Base-by-base conservation (phyloP, 1,139 yeast species). In the Yamadazyma taylorii region DNA sequence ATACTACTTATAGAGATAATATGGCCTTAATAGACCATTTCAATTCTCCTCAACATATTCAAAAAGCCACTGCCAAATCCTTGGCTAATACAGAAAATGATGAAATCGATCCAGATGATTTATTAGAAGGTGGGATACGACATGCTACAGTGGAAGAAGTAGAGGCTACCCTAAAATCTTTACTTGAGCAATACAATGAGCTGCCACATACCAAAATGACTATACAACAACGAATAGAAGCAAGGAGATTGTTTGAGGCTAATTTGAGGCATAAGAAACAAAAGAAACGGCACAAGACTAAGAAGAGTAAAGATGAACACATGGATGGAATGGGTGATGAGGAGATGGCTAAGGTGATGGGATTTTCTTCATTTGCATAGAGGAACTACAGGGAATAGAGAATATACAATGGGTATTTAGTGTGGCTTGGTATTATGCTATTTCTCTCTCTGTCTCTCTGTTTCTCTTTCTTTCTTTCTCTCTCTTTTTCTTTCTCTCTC, bases 21-120 rank as follows among this genome's bases (percentile, higher is more conserved):
- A 64, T 88, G 50, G 84, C 88, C 41, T 81, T 81, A 55, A 72
- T 88, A 5, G 95, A 89, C 53, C 97, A 90, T 61, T 66, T 88
- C 52, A 88, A 87, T 52, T 80, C 89, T 24, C 81, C 80, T 5
- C 78, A 71, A 35, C 92, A 83, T 59, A 56, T 63, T 2, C 43
- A 50, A 10, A 66, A 56, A 35, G 63, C 61, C 22, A 38, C 42
- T 6, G 24, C 30, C 24, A 29, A 41, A 11, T 34, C 24, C 7
- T 19, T 17, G 17, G 29, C 17, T 2, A 56, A 51, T 2, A 57
- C 49, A 14, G 56, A 63, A 14, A 63, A 30, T 26, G 63, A 52
- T 2, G 63, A 56, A 12, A 50, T 56, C 11, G 58, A 50, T 12
- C 59, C 66, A 15, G 63, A 32, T 26, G 65, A 55, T 28, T 36